phyloP scores from a whole-genome alignment of 805 yeast species.

The Candida endomychidarum region DNA sequence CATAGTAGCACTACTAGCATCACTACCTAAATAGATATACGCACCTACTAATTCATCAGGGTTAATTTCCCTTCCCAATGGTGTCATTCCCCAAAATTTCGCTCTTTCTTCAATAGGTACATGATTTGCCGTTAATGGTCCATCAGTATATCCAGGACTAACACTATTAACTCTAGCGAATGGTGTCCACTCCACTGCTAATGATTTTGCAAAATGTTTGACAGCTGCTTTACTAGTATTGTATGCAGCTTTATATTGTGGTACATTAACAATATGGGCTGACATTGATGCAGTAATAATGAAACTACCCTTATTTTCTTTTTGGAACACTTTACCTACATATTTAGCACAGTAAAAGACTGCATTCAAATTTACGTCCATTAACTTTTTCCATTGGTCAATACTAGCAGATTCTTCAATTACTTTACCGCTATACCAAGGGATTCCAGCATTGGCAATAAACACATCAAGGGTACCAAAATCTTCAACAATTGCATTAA shows the following conservation, averaged over 20 bases:
- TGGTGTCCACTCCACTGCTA: slow-evolving; percentile 45
- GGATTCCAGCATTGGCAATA: slow-evolving; percentile 34
- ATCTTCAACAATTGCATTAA: slow-evolving; percentile 22
- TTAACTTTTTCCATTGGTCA: slow-evolving; percentile 26
- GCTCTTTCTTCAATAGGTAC: slow-evolving; percentile 34
- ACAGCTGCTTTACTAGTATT: slow-evolving; percentile 44
- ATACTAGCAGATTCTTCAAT: slow-evolving; percentile 24
- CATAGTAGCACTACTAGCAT: slow-evolving; percentile 44
- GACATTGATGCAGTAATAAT: slow-evolving; percentile 42
- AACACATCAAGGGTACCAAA: slow-evolving; percentile 31
- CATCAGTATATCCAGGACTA: slow-evolving; percentile 34
- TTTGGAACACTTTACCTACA: slow-evolving; percentile 28
- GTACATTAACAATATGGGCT: slow-evolving; percentile 41
- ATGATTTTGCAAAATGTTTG: slow-evolving; percentile 35
- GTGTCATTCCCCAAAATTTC: slow-evolving; percentile 43
- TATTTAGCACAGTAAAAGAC: slow-evolving; percentile 32
- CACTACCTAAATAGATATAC: slow-evolving; percentile 43
- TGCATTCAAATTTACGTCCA: slow-evolving; percentile 31
- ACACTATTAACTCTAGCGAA: slow-evolving; percentile 39
- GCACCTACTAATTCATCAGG: slow-evolving; percentile 47
- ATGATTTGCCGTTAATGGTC: slow-evolving; percentile 24
- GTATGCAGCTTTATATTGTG: slow-evolving; percentile 40
- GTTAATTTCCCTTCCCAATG: slow-evolving; percentile 45
- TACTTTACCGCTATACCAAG: slow-evolving; percentile 31
- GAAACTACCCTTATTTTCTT: slow-evolving; percentile 31